A percentile compares a stretch with the other conserved stretches of the same genome.
phyloP scores from a whole-genome alignment of 495 filamentous ascomycete genomes.

The Aspergillus carlsbadensis region DNA sequence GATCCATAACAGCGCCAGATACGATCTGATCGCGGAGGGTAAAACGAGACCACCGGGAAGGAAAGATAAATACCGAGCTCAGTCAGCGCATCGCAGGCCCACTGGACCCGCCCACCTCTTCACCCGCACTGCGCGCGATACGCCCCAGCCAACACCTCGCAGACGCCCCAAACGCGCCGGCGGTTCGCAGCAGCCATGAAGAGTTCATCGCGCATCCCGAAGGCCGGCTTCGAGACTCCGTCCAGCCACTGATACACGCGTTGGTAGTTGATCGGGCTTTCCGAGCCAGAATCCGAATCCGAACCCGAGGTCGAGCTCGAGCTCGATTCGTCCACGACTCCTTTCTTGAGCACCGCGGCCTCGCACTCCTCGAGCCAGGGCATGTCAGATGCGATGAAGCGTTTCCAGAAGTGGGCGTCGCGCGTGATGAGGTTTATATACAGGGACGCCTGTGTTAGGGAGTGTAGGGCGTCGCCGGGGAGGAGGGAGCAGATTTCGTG shows the following conservation, averaged over 20 bases:
- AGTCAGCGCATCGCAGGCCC: no score
- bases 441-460: constrained; percentile 18
- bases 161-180: constrained; percentile 20
- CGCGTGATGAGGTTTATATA: constrained; percentile 18
- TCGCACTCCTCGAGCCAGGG: constrained; percentile 21
- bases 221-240: constrained; percentile 11
- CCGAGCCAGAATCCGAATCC: background rate
- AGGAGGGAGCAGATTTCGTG: constrained; percentile 23
- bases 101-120: no score
- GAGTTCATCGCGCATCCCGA: constrained; percentile 18
- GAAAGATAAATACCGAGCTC: no score
- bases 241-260: constrained; percentile 20
- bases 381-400: constrained; percentile 20
- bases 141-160: constrained; percentile 11
- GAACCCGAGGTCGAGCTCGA: no score
- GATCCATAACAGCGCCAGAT: no score
- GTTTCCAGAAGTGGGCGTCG: constrained; percentile 23
- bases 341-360: background rate
- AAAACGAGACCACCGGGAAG: no score
- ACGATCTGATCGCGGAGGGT: no score
- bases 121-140: background rate
- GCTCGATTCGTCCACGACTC: no score
- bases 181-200: constrained; percentile 22
- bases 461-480: constrained; percentile 14
- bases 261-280: constrained; percentile 12